A percentile compares a stretch with the other conserved stretches of the same genome.
Evolutionary conservation across 257 asterid genomes (phyloP).

Genomic region (Linaria vulgaris): DNA sequence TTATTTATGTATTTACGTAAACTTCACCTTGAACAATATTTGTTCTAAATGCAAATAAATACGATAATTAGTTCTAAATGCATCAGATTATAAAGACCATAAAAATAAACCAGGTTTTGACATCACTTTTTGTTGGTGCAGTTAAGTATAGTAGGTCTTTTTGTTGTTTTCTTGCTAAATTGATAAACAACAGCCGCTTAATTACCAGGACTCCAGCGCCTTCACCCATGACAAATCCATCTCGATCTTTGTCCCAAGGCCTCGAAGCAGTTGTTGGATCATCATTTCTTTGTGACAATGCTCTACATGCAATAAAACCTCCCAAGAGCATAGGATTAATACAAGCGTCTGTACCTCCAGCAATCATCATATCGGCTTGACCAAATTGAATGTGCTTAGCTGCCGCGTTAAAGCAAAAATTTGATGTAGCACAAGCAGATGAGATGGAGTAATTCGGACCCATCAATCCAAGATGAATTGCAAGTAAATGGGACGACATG

Average conservation of each 20-base stretch:
- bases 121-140: too few species aligned
- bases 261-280: slow-evolving; percentile 59
- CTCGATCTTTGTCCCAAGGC: slow-evolving; percentile 73
- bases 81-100: too few species aligned
- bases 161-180: too few species aligned
- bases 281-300: slow-evolving; percentile 44
- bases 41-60: too few species aligned
- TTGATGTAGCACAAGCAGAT: slow-evolving; percentile 49
- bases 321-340: slow-evolving; percentile 37
- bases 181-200: too few species aligned
- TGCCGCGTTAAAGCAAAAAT: slow-evolving; percentile 43
- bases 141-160: too few species aligned
- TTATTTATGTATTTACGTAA: too few species aligned
- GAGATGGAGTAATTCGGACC: slow-evolving; percentile 52
- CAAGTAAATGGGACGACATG: slow-evolving; percentile 50
- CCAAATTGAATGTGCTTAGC: slow-evolving; percentile 52
- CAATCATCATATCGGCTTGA: slow-evolving; percentile 47
- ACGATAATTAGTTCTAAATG: too few species aligned
- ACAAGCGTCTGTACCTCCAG: slow-evolving; percentile 42
- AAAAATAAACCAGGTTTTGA: too few species aligned
- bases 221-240: slow-evolving; percentile 72
- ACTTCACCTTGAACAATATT: too few species aligned
- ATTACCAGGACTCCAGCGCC: slow-evolving; percentile 74
- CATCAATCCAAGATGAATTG: slow-evolving; percentile 44
- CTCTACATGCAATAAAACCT: slow-evolving; percentile 51